phyloP scores from a whole-genome alignment of 2,329 filamentous ascomycete genomes.

The Trichoderma lentiforme region DNA sequence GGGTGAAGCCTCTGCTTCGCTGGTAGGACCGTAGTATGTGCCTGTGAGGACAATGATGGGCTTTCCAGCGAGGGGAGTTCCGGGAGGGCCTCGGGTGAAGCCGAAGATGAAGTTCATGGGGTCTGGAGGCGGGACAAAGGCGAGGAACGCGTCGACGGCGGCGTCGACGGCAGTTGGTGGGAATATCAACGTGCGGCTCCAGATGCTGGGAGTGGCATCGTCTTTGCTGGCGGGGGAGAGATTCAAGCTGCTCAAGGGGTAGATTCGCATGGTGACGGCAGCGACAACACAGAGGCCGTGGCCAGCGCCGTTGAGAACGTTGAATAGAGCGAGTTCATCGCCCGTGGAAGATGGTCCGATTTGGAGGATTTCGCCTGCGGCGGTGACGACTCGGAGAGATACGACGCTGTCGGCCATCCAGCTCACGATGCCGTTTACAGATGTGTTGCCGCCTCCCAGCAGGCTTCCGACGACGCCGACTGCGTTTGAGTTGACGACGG shows the following conservation, averaged over 20 bases:
- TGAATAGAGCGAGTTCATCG: constrained; percentile 30
- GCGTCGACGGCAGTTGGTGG: constrained; percentile 23
- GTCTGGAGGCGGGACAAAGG: constrained; percentile 20
- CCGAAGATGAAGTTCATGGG: constrained; percentile 24
- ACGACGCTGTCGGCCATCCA: constrained; percentile 33
- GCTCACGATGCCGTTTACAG: constrained; percentile 31
- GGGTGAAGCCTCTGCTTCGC: constrained; percentile 24
- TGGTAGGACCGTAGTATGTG: constrained; percentile 26
- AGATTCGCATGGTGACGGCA: constrained; percentile 26
- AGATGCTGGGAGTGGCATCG: constrained; percentile 25
- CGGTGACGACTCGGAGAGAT: constrained; percentile 29
- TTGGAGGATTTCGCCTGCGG: constrained; percentile 19
- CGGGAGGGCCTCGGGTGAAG: constrained; percentile 31
- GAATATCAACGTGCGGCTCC: constrained; percentile 32
- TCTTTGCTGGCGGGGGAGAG: constrained; percentile 25
- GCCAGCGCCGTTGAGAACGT: constrained; percentile 33
- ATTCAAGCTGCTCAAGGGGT: constrained; percentile 26
- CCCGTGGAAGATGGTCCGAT: constrained; percentile 21
- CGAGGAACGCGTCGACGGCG: constrained; percentile 25
- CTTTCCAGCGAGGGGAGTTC: constrained; percentile 27
- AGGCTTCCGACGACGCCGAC: constrained; percentile 30
- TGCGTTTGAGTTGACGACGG: constrained; percentile 27
- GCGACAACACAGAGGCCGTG: constrained; percentile 35
- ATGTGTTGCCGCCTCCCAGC: constrained; percentile 29
- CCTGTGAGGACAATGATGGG: constrained; percentile 29